phyloP scores from a whole-genome alignment of 345 rosid genomes.

The Rhodamnia argentea region DNA sequence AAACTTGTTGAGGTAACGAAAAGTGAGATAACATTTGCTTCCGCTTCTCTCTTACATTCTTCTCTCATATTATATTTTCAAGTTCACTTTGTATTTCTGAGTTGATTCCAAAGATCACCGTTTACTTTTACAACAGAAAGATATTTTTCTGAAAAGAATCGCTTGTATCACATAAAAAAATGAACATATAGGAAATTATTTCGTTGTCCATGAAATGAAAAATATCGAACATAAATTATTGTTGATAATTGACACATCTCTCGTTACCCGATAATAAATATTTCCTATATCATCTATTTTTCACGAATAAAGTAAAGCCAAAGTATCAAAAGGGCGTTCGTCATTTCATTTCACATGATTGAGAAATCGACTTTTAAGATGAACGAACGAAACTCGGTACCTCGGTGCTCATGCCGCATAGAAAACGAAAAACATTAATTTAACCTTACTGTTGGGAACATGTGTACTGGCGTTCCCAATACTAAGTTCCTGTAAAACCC shows the following conservation, averaged over 20 bases:
- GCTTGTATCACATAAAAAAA: accelerated
- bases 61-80: too few species aligned
- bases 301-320: accelerated
- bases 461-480: background rate
- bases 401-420: background rate
- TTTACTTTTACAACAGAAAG: too few species aligned
- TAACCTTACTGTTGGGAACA: background rate
- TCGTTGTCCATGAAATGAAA: background rate
- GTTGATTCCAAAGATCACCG: too few species aligned
- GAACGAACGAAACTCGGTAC: background rate
- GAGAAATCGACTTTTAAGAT: background rate
- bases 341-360: background rate
- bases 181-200: accelerated
- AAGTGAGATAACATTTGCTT: too few species aligned
- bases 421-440: background rate
- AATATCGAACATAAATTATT: background rate
- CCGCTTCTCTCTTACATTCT: too few species aligned
- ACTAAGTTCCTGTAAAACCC: background rate
- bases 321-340: background rate
- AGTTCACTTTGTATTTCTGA: too few species aligned
- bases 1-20: too few species aligned
- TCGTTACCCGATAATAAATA: accelerated
- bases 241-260: accelerated
- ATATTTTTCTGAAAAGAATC: accelerated
- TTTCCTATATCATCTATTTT: accelerated